Conservation (phyloP, 2,329 filamentous ascomycete species). For the Pseudocercospora cruenta region DNA sequence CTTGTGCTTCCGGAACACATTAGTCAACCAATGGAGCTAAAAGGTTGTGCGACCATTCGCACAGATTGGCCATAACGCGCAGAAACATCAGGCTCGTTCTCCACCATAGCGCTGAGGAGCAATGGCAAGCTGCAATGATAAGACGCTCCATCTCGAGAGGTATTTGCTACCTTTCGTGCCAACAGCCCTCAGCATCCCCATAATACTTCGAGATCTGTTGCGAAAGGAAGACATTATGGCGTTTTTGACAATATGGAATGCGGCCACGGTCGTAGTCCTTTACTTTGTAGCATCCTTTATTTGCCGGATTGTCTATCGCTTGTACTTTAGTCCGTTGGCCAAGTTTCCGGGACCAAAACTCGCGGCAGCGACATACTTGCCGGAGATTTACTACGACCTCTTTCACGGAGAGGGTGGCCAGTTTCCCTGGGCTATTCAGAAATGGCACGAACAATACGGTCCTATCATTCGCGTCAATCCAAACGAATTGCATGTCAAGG, state of each 20-base stretch:
- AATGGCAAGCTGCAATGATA: background rate
- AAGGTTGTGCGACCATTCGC: background rate
- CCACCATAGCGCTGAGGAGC: background rate
- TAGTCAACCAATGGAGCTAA: background rate
- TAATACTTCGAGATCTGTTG: background rate
- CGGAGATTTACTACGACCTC: slow-evolving; percentile 44
- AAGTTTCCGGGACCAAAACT: slow-evolving; percentile 42
- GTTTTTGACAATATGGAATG: background rate
- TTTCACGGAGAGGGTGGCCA: slow-evolving; percentile 19
- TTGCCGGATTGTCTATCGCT: slow-evolving; percentile 27
- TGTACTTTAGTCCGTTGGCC: slow-evolving; percentile 41
- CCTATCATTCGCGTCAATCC: slow-evolving; percentile 45
- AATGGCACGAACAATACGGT: slow-evolving; percentile 25
- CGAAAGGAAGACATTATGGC: background rate
- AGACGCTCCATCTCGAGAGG: background rate
- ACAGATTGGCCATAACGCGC: background rate
- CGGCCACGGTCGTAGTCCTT: background rate
- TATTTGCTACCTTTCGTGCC: background rate
- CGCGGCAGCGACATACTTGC: slow-evolving; percentile 41
- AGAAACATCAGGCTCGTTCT: background rate
- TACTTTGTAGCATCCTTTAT: background rate
- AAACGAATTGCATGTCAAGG: slow-evolving; percentile 43
- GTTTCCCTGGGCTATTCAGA: slow-evolving; percentile 8
- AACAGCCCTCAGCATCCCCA: background rate
- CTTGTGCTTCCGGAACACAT: background rate